phyloP scores from a whole-genome alignment of 176 grass and related monocot genomes.

The Tillandsia leiboldiana region DNA sequence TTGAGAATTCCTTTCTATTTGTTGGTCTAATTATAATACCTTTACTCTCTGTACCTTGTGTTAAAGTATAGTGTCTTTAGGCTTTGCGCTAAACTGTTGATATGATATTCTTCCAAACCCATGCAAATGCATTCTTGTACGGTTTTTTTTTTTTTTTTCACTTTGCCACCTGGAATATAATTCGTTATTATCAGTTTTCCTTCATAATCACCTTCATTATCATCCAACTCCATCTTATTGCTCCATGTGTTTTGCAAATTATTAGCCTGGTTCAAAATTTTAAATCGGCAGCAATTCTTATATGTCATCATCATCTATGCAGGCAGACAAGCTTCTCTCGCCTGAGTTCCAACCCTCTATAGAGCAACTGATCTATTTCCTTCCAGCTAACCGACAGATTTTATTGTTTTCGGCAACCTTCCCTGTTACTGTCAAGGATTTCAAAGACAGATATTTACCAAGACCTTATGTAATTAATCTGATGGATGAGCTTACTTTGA shows the following conservation, averaged over 20 bases:
- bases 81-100: no score
- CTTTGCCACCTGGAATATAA: no score
- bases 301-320: background rate
- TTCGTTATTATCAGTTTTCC: no score
- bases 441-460: slow-evolving; percentile 58
- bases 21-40: no score
- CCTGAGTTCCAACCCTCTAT: slow-evolving; percentile 34
- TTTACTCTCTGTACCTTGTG: no score
- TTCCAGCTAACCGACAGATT: slow-evolving; percentile 55
- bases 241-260: background rate
- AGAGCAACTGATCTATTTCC: slow-evolving; percentile 32
- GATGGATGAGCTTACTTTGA: slow-evolving; percentile 63
- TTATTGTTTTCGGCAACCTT: slow-evolving; percentile 73
- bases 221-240: no score
- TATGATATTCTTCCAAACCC: no score
- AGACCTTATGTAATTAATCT: slow-evolving; percentile 68
- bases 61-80: no score
- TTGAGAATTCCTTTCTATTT: no score
- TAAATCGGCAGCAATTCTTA: background rate
- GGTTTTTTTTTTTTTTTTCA: no score
- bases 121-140: no score
- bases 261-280: background rate
- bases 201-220: no score
- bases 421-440: slow-evolving; percentile 57
- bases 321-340: slow-evolving; percentile 41